Conservation (phyloP, 2,329 filamentous ascomycete genomes). For the Chaetothyriales sp. region DNA sequence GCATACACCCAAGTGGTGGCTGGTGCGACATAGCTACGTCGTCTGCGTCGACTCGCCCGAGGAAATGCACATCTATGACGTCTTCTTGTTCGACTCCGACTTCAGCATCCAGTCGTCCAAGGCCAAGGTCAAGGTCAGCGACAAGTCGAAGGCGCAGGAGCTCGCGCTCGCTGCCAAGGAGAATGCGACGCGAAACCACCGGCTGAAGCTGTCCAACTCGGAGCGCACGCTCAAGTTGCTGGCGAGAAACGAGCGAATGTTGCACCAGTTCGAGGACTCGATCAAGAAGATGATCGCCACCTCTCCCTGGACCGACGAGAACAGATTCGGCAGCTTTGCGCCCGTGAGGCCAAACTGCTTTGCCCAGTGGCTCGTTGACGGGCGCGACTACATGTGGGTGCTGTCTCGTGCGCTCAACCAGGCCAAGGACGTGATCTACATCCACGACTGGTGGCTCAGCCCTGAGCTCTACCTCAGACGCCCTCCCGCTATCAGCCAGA, state of each 20-base stretch:
- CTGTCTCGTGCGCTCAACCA: slow-evolving; percentile 92
- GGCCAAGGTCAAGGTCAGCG: slow-evolving; percentile 34
- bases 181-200: slow-evolving; percentile 59
- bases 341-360: slow-evolving; percentile 75
- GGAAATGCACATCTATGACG: slow-evolving; percentile 97
- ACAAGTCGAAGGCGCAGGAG: slow-evolving; percentile 37
- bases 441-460: slow-evolving; percentile 98
- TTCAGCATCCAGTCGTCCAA: slow-evolving; percentile 55
- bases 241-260: slow-evolving; percentile 75
- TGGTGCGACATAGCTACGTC: slow-evolving; percentile 94
- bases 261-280: slow-evolving; percentile 86
- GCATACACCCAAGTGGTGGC: slow-evolving; percentile 90
- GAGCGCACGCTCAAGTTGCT: slow-evolving; percentile 85
- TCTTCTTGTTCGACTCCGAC: slow-evolving; percentile 84
- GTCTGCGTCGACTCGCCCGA: slow-evolving; percentile 97
- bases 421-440: slow-evolving; percentile 95
- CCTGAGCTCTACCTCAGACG: slow-evolving; percentile 90
- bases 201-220: slow-evolving; percentile 73
- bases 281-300: slow-evolving; percentile 70
- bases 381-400: slow-evolving; percentile 98
- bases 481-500: slow-evolving; percentile 89
- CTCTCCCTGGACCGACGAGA: slow-evolving; percentile 67
- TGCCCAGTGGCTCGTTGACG: slow-evolving; percentile 93
- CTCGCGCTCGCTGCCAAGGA: slow-evolving; percentile 51
- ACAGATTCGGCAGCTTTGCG: slow-evolving; percentile 86